phyloP scores from a whole-genome alignment of 2,329 filamentous ascomycete species.

The Clarireedia sp. region DNA sequence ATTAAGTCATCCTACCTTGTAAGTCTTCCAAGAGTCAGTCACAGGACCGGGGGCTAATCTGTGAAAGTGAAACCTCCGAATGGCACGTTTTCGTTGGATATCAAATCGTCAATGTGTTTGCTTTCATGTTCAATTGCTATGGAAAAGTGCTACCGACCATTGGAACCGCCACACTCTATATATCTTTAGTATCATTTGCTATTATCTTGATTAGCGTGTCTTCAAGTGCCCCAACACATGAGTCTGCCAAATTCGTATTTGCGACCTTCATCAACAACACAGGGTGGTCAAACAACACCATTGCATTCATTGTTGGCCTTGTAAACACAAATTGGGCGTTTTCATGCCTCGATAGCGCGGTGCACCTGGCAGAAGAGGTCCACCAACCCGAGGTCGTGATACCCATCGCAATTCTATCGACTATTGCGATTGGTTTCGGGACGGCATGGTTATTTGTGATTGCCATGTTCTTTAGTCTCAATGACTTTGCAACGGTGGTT shows the following conservation, averaged over 20 bases:
- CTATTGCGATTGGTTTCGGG: slow-evolving; percentile 4
- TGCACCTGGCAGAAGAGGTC: slow-evolving; percentile 8
- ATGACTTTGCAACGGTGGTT: slow-evolving; percentile 8
- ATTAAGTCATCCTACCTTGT: slow-evolving; percentile 4
- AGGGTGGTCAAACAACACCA: slow-evolving; percentile 8
- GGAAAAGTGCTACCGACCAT: slow-evolving; percentile 2
- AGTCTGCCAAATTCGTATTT: slow-evolving; percentile 7
- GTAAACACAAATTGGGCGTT: slow-evolving; percentile 10
- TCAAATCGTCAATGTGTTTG: slow-evolving; percentile 3
- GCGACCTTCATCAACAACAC: slow-evolving; percentile 11
- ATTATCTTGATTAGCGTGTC: slow-evolving; percentile 1
- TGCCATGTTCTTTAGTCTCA: slow-evolving; percentile 7
- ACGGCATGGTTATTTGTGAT: slow-evolving; percentile 7
- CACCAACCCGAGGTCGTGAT: slow-evolving; percentile 7
- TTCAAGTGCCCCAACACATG: slow-evolving; percentile 5
- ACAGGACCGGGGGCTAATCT: background rate
- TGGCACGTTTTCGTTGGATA: slow-evolving; percentile 8
- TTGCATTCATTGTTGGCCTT: slow-evolving; percentile 9
- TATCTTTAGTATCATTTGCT: slow-evolving; percentile 3
- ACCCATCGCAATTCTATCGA: slow-evolving; percentile 5
- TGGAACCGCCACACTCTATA: slow-evolving; percentile 5
- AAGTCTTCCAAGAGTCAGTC: background rate
- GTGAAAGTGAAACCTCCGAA: background rate
- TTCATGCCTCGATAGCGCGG: slow-evolving; percentile 7
- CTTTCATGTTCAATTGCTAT: slow-evolving; percentile 7